A percentile compares a stretch with the other conserved stretches of the same genome.
These are phyloP conservation scores for Chlamydomonas sp. DNA, from an alignment of 139 green algal species.

Conservation along the genomic window DNA sequence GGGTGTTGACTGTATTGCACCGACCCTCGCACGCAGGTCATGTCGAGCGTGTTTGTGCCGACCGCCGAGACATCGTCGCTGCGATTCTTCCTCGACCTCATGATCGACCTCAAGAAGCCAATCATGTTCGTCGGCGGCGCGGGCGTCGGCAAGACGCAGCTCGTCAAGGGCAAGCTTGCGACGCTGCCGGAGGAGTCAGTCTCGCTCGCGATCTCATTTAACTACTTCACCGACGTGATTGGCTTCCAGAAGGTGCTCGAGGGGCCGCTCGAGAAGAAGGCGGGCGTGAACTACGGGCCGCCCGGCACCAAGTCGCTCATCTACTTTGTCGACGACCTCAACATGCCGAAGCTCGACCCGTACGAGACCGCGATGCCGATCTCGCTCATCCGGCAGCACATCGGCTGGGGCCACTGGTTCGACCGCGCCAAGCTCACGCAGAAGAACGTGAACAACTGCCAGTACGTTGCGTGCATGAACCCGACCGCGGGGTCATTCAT, in stretches of 20 bases:
- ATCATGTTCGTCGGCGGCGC: conserved; percentile 87
- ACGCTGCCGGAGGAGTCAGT: conserved; percentile 61
- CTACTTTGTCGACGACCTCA: conserved; percentile 89
- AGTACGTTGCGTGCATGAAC: conserved; percentile 88
- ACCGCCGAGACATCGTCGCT: conserved; percentile 75
- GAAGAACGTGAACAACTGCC: conserved; percentile 82
- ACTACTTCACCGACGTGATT: conserved; percentile 74
- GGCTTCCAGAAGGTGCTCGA: conserved; percentile 74
- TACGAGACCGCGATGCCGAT: conserved; percentile 91
- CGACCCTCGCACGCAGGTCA: conserved; percentile 35
- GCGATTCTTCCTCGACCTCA: conserved; percentile 77
- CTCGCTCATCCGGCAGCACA: conserved; percentile 81
- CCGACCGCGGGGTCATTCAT: conserved; percentile 81
- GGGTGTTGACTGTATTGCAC: too few species aligned
- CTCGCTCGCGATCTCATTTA: conserved; percentile 71
- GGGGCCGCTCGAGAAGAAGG: conserved; percentile 84
- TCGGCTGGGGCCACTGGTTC: conserved; percentile 87
- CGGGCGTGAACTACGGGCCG: conserved; percentile 75
- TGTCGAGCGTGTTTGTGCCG: conserved; percentile 77
- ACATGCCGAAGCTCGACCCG: conserved; percentile 82
- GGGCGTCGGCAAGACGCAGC: conserved; percentile 79
- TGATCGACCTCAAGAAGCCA: conserved; percentile 70
- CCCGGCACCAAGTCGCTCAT: conserved; percentile 77
- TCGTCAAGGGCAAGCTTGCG: conserved; percentile 80
- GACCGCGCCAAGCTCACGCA: conserved; percentile 79